phyloP scores from a whole-genome alignment of 495 filamentous ascomycete species.

The Xylaria sp. region DNA sequence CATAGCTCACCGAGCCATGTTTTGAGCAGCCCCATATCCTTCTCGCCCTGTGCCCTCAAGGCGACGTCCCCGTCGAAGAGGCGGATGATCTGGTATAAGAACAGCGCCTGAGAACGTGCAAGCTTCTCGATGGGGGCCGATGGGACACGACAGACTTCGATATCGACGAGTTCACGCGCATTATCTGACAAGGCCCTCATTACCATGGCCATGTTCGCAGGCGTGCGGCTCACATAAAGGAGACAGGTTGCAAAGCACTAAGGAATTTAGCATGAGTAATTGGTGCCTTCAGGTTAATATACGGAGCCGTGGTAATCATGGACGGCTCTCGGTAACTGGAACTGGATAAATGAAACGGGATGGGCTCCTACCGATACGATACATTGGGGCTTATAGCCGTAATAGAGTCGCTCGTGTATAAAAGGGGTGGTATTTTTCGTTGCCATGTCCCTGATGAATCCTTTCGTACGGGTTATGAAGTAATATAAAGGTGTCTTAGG shows the following conservation, averaged over 20 bases:
- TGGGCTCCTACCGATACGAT: slow-evolving; percentile 31
- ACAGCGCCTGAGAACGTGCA: slow-evolving; percentile 41
- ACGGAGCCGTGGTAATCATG: background rate
- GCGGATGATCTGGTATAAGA: slow-evolving; percentile 43
- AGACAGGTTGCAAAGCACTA: slow-evolving; percentile 37
- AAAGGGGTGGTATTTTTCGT: slow-evolving; percentile 37
- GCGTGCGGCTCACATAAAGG: slow-evolving; percentile 38
- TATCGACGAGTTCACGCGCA: slow-evolving; percentile 33
- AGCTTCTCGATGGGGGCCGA: slow-evolving; percentile 40
- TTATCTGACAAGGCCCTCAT: slow-evolving; percentile 34
- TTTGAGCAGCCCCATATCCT: slow-evolving; percentile 35
- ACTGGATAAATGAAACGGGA: too few species aligned
- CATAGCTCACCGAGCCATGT: slow-evolving; percentile 40
- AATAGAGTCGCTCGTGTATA: slow-evolving; percentile 40
- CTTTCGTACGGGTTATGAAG: slow-evolving; percentile 35
- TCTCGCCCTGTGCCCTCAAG: slow-evolving; percentile 39
- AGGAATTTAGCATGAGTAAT: background rate
- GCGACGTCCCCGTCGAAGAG: slow-evolving; percentile 45
- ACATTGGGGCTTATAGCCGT: slow-evolving; percentile 31
- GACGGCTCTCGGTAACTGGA: background rate
- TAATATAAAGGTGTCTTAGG: slow-evolving; percentile 35
- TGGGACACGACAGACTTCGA: slow-evolving; percentile 8
- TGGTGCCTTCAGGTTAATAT: background rate
- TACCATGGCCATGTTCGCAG: slow-evolving; percentile 35
- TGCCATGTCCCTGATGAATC: slow-evolving; percentile 34